Evolutionary conservation across 176 grass and related monocot species (phyloP).

Genomic region (Carex parvula): DNA sequence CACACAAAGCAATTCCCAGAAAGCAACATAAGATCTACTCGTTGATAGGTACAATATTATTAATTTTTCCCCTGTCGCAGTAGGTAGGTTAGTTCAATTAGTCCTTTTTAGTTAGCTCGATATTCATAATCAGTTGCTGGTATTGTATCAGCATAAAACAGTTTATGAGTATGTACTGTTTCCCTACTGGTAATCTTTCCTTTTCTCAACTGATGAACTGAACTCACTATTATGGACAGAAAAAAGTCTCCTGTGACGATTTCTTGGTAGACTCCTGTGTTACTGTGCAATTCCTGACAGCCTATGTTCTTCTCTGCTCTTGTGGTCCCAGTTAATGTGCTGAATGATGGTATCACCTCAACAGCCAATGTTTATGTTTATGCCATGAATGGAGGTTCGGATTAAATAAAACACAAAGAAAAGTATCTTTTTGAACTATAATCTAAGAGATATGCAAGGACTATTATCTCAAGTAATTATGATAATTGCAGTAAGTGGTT

Average conservation of each 20-base stretch:
- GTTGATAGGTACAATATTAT: background rate
- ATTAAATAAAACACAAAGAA: background rate
- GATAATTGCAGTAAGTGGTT: too few species aligned
- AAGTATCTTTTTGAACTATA: background rate
- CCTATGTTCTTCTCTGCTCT: background rate
- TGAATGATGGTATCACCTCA: background rate
- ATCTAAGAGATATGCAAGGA: background rate
- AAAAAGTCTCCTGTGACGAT: background rate
- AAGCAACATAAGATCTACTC: background rate
- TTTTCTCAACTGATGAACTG: background rate
- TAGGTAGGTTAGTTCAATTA: background rate
- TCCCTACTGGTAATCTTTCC: background rate
- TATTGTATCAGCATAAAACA: constrained; percentile 2
- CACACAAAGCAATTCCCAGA: background rate
- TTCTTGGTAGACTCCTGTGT: background rate
- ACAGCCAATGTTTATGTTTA: background rate
- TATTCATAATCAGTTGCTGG: constrained; percentile 5
- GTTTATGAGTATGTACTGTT: background rate
- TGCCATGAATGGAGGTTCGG: background rate
- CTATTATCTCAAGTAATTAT: background rate
- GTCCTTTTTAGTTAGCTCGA: constrained; percentile 7
- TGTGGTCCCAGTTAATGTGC: background rate
- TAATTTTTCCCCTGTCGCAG: background rate
- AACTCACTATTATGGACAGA: background rate
- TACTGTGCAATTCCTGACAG: background rate